Percentiles rank a stretch among this genome's conserved stretches.
These are phyloP conservation scores for Tolypocladium ophioglossoides DNA, from an alignment of 2,329 filamentous ascomycete species.

Conservation along the genomic window DNA sequence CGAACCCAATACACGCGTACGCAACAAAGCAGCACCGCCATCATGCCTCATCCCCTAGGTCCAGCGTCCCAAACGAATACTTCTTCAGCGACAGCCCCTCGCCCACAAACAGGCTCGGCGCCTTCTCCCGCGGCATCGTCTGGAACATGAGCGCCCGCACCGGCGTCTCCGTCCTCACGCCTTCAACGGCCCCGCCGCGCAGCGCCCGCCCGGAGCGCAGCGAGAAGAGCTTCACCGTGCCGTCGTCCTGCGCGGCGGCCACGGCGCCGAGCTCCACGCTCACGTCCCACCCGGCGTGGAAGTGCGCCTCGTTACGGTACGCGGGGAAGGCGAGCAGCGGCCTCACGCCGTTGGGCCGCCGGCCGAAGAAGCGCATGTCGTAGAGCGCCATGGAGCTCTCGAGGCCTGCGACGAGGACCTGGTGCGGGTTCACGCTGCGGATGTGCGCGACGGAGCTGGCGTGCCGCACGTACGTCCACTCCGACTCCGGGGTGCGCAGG, in stretches of 20 bases:
- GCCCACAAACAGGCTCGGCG: conserved; percentile 37
- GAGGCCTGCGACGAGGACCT: conserved; percentile 43
- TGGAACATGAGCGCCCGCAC: conserved; percentile 35
- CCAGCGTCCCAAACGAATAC: conserved; percentile 29
- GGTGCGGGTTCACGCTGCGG: conserved; percentile 34
- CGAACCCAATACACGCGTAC: background rate
- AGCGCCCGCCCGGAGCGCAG: conserved; percentile 32
- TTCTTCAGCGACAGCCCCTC: conserved; percentile 26
- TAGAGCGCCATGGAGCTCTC: conserved; percentile 41
- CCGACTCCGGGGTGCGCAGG: conserved; percentile 23
- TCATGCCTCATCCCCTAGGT: conserved; percentile 24
- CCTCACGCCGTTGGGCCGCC: conserved; percentile 9
- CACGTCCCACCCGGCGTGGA: conserved; percentile 41
- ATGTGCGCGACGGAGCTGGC: conserved; percentile 37
- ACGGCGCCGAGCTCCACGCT: conserved; percentile 35
- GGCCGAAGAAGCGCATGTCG: conserved; percentile 37
- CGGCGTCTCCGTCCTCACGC: conserved; percentile 15
- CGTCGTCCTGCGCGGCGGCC: conserved; percentile 43
- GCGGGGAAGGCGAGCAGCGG: conserved; percentile 37
- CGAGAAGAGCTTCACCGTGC: conserved; percentile 38
- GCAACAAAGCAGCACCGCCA: no score
- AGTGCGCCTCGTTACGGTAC: conserved; percentile 38
- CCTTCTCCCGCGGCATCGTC: conserved; percentile 29
- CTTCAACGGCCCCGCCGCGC: conserved; percentile 12
- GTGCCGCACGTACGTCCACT: conserved; percentile 23